phyloP scores from a whole-genome alignment of 2,329 filamentous ascomycete species.

The Penicillium sp. region DNA sequence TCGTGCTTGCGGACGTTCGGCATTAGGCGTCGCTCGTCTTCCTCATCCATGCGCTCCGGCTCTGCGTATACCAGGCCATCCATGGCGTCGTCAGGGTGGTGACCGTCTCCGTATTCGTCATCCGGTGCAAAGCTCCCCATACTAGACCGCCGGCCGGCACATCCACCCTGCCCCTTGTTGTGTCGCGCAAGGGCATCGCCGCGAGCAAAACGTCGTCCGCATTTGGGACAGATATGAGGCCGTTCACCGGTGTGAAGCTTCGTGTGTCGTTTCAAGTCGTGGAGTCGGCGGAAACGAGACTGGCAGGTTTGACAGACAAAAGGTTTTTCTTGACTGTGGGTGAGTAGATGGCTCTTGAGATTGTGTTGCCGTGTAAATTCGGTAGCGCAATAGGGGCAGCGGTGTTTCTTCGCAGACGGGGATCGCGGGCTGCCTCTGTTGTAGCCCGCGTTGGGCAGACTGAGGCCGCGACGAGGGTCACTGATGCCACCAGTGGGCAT shows the following conservation, averaged over 20 bases:
- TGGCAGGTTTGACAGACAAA: conserved; percentile 93
- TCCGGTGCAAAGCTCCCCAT: conserved; percentile 78
- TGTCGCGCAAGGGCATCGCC: conserved; percentile 93
- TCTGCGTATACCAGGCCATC: conserved; percentile 61
- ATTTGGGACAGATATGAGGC: conserved; percentile 91
- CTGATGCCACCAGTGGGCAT: conserved; percentile 53
- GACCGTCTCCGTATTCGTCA: conserved; percentile 60
- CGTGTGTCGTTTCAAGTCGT: conserved; percentile 92
- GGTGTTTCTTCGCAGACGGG: conserved; percentile 82
- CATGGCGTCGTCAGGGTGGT: conserved; percentile 57
- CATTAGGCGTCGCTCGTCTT: conserved; percentile 53
- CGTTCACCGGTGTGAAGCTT: conserved; percentile 97
- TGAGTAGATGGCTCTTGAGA: conserved; percentile 93
- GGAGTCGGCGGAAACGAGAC: conserved; percentile 85
- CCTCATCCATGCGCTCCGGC: conserved; percentile 50
- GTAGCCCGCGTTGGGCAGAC: conserved; percentile 56
- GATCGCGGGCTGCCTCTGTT: conserved; percentile 62
- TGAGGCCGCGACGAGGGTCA: conserved; percentile 58
- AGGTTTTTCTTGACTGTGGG: conserved; percentile 97
- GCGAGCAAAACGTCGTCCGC: conserved; percentile 88
- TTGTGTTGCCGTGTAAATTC: conserved; percentile 98
- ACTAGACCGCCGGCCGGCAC: conserved; percentile 84
- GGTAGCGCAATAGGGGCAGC: conserved; percentile 92
- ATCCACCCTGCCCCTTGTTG: conserved; percentile 92
- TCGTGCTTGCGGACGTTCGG: conserved; percentile 75